Evolutionary conservation across 2,329 filamentous ascomycete species (phyloP).

Genomic region (Pseudogymnoascus sp.): DNA sequence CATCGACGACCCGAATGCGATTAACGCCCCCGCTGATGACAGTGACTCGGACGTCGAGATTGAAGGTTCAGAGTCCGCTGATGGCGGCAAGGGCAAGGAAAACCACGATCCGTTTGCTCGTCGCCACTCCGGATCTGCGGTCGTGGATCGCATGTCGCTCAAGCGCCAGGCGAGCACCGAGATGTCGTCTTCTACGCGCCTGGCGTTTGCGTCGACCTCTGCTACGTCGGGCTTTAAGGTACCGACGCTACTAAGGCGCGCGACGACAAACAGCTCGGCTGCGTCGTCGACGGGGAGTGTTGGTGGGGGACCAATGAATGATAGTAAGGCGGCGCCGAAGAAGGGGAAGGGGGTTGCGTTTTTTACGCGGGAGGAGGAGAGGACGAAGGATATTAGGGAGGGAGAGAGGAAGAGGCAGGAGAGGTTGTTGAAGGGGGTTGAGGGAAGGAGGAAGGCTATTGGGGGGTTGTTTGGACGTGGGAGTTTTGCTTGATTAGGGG

Average conservation of each 20-base stretch:
- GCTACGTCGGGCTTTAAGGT: conserved; percentile 50
- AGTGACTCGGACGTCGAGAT: conserved; percentile 48
- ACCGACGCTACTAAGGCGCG: conserved; percentile 63
- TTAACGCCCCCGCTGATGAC: conserved; percentile 38
- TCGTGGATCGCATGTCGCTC: conserved; percentile 68
- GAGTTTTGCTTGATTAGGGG: conserved; percentile 34
- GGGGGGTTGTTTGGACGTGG: conserved; percentile 52
- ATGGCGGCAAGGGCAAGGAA: conserved; percentile 22
- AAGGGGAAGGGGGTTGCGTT: conserved; percentile 55
- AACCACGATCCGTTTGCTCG: conserved; percentile 28
- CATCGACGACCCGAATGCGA: conserved; percentile 59
- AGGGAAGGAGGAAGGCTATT: conserved; percentile 48
- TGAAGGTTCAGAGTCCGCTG: conserved; percentile 19
- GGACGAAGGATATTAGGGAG: conserved; percentile 46
- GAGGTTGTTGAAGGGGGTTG: conserved; percentile 49
- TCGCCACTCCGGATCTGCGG: conserved; percentile 37
- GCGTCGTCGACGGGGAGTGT: conserved; percentile 29
- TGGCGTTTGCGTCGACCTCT: conserved; percentile 48
- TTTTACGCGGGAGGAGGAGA: conserved; percentile 52
- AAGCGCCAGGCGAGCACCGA: conserved; percentile 47
- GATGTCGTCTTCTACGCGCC: conserved; percentile 32
- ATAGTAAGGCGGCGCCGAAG: conserved; percentile 43
- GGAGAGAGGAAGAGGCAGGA: conserved; percentile 51
- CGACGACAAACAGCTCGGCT: conserved; percentile 55
- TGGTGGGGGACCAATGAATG: not conserved